A percentile compares a stretch with the other conserved stretches of the same genome.
Evolutionary conservation across 2,329 filamentous ascomycete genomes (phyloP).

Genomic region (Fusarium devonianum): DNA sequence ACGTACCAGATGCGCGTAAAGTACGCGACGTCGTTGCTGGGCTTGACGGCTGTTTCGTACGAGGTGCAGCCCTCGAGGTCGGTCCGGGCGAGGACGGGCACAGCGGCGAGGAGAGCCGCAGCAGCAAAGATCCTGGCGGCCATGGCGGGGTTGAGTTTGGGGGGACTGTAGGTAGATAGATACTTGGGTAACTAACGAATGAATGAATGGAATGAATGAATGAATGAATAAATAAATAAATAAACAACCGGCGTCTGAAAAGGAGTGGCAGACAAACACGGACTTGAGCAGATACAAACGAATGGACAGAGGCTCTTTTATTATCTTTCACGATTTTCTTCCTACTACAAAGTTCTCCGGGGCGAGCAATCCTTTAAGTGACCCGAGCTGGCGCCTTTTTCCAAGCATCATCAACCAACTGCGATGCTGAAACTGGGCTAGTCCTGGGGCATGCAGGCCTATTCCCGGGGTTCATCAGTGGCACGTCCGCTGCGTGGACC

Average conservation of each 20-base stretch:
- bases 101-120: slow-evolving; percentile 41
- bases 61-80: slow-evolving; percentile 56
- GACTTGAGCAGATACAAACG: neutral
- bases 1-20: slow-evolving; percentile 65
- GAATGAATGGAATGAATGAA: slow-evolving; percentile 17
- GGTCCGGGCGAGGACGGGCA: slow-evolving; percentile 52
- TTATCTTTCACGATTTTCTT: neutral
- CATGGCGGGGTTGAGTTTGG: slow-evolving; percentile 37
- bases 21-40: slow-evolving; percentile 47
- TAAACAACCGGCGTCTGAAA: too few species aligned
- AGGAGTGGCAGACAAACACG: neutral
- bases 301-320: slow-evolving; percentile 6
- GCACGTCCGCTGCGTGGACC: slow-evolving; percentile 9
- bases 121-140: slow-evolving; percentile 35
- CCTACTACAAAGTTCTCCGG: neutral
- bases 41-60: slow-evolving; percentile 45
- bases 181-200: slow-evolving; percentile 1
- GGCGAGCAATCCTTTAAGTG: slow-evolving; percentile 21
- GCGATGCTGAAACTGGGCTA: too few species aligned
- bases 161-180: neutral
- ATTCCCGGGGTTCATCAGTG: slow-evolving; percentile 22
- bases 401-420: neutral
- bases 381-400: neutral
- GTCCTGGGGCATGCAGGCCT: neutral
- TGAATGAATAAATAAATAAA: too few species aligned